Evolutionary conservation across 2,329 filamentous ascomycete species (phyloP).

Genomic region (Neonectria faginata): DNA sequence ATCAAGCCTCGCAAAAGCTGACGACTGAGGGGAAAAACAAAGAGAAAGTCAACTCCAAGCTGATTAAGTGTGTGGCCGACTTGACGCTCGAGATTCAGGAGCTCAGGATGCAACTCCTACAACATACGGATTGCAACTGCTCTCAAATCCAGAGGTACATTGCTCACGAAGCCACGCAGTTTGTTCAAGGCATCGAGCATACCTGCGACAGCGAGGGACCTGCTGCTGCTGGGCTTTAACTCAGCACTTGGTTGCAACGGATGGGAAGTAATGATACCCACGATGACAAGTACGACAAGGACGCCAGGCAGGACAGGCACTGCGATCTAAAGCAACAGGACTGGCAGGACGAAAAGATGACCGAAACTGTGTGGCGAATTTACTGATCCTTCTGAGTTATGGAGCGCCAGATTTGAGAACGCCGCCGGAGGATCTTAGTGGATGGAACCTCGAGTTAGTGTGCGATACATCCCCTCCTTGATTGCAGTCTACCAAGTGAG

Average conservation of each 20-base stretch:
- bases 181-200: background rate
- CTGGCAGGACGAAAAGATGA: too few relatives aligned
- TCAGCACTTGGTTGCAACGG: background rate
- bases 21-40: background rate
- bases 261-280: background rate
- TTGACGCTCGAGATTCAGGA: slow-evolving; percentile 20
- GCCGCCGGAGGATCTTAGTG: too few relatives aligned
- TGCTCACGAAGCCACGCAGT: slow-evolving; percentile 17
- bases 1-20: background rate
- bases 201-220: background rate
- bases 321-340: too few relatives aligned
- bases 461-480: too few relatives aligned
- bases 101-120: slow-evolving; percentile 34
- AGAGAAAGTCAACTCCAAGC: background rate
- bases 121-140: slow-evolving; percentile 34
- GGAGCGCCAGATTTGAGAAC: too few relatives aligned
- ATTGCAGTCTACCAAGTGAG: too few relatives aligned
- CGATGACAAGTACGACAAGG: background rate
- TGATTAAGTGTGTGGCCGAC: background rate
- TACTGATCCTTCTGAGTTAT: too few relatives aligned
- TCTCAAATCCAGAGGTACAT: slow-evolving; percentile 36
- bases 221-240: background rate
- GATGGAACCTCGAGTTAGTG: too few relatives aligned
- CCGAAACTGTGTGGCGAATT: too few relatives aligned
- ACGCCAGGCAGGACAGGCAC: too few relatives aligned